Evolutionary conservation across 2,329 filamentous ascomycete genomes (phyloP), one percentile per base, ranked within the genome.

Genomic region (Tympanopsis confertula): DNA sequence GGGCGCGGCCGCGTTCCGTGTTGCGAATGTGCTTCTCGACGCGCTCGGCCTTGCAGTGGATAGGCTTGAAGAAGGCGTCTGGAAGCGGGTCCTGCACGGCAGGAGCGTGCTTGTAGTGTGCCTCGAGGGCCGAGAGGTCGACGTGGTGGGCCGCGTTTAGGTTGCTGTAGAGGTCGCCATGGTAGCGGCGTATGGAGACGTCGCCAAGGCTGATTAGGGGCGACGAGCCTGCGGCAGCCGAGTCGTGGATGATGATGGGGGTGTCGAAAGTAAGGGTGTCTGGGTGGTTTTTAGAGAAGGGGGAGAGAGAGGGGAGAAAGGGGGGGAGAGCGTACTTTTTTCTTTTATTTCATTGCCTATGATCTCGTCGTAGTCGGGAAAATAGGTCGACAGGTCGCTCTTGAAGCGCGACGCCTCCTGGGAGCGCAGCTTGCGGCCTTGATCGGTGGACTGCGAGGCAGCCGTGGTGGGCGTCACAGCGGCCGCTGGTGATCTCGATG

Each of bases 301-400:
- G 30, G 17, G 40, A 36, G 22, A 19, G 19, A 5, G 18, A 20
- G 30, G 13, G 2, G 17, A 35, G 41, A 28, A 24, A 36, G 30
- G 22, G 14, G 13, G n/a, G 29, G 13, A 41, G 22, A 26, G 22
- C 7, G 22, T 71, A 88, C 87, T 81, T 48, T 81, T 68, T 59
- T 88, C 81, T 49, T 82, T 82, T 28, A 79, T 75, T 44, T 86
- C 80, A 53, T 93, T 85, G 44, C 85, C 87, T 61, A 96, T 86
- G 47, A 95, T 75, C 55, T 94, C 86, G 59, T 95, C 88, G 58
- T 94, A 96, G 52, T 93, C 88, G 38, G 84, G 79, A 53, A 96
- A 95, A 61, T 94, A 96, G 35, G 78, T 74, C 26, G 87, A 81
- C 43, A 96, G 69, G 53, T 95, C 88, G 60, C 87, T 95, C 68